These are phyloP conservation scores for Lophiostoma macrostomum DNA, from an alignment of 495 filamentous ascomycete genomes.

Conservation along the genomic window DNA sequence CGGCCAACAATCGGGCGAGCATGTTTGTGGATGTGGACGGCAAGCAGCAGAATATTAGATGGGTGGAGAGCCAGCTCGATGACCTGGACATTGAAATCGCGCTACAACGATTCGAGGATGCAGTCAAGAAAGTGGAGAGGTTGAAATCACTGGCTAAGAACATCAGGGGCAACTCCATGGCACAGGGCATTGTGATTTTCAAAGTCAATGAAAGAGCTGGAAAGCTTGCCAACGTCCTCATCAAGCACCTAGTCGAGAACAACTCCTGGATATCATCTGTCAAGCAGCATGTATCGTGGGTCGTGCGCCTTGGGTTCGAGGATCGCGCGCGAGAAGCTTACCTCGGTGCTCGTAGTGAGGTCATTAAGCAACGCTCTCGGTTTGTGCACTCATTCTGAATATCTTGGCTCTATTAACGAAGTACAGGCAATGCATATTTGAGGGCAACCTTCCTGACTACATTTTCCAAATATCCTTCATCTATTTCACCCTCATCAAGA, in stretches of 20 bases:
- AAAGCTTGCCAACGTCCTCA: constrained; percentile 70
- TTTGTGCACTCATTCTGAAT: constrained; percentile 39
- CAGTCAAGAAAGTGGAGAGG: constrained; percentile 77
- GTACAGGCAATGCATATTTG: constrained; percentile 81
- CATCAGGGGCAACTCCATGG: constrained; percentile 77
- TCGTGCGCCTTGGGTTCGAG: constrained; percentile 82
- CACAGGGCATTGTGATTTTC: constrained; percentile 81
- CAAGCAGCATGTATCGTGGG: constrained; percentile 71
- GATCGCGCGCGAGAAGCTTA: constrained; percentile 85
- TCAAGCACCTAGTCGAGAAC: constrained; percentile 68
- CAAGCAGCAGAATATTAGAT: constrained; percentile 90
- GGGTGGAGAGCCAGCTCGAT: constrained; percentile 93
- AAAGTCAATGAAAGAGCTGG: constrained; percentile 85
- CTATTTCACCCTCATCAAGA: constrained; percentile 89
- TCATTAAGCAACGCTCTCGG: constrained; percentile 79
- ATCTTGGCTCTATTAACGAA: constrained; percentile 38
- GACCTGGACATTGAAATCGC: constrained; percentile 95
- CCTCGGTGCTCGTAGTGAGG: constrained; percentile 68
- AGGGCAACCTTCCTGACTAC: constrained; percentile 85
- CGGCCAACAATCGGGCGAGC: constrained; percentile 57
- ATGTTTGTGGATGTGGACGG: constrained; percentile 94
- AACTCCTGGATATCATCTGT: constrained; percentile 71
- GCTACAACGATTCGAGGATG: constrained; percentile 81
- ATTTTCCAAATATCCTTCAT: constrained; percentile 95
- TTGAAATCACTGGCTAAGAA: constrained; percentile 72